Evolutionary conservation across 495 filamentous ascomycete species (phyloP), one percentile per base, ranked within the genome.

Genomic region (Podospora appendiculata): DNA sequence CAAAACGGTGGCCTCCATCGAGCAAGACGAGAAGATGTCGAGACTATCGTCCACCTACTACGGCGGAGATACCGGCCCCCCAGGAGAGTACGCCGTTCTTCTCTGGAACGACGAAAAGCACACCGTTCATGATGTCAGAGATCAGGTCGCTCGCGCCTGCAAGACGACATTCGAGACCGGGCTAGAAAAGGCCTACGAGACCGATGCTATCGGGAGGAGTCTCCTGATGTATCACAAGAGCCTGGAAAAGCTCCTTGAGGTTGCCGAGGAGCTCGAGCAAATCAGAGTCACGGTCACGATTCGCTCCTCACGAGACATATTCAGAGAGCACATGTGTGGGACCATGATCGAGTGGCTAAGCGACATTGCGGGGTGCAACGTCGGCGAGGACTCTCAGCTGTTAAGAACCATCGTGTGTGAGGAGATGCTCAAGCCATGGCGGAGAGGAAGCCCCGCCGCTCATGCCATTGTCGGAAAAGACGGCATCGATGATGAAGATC

Each of bases 71-170:
- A 69, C 65, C 14, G 67, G 62, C 10, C 41, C 54, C n/a, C 69
- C 72, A 1, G 64, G 83, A 12, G 90, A 96, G 59, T 98, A 84
- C 64, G 84, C 89, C 4, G 70, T 98, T n/a, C 68, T 96, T 16
- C 73, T 98, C 8, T 98, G 93, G 93, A 98, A 98, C 58, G 93
- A 98, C 54, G 93, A 98, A 68, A 98, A 98, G 70, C 93, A 98
- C 64, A 97, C 93, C 0, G 84, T 96, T 47, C 75, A 79, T n/a
- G 93, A 97, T 66, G 91, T 98, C 9, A 72, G 84, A 51, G 79
- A 91, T 34, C 90, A 96, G 65, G 89, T 98, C 13, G 86, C 86
- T 4, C 80, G 94, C 49, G 94, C 93, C 47, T 97, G 94, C 76
- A 86, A 82, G 55, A 79, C 85, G 53, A 74, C 80, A 9, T 70